Evolutionary conservation across 164 flowering plant species (phyloP).

Genomic region (Brasenia schreberi): DNA sequence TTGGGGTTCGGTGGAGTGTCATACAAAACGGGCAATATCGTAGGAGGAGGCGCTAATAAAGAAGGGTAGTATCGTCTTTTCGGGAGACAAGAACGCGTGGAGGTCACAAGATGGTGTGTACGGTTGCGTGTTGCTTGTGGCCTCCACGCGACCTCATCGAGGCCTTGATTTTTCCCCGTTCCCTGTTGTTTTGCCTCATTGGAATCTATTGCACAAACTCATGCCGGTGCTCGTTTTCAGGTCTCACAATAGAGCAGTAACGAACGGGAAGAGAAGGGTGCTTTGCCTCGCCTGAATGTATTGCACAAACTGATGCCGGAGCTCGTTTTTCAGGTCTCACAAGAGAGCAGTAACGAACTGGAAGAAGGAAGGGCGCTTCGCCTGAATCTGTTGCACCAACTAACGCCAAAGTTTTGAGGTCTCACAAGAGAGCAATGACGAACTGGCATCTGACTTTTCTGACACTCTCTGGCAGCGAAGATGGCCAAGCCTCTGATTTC

Average conservation of each 20-base stretch:
- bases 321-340: background rate
- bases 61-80: background rate
- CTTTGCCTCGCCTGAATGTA: too few relatives aligned
- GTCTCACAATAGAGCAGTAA: background rate
- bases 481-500: too few relatives aligned
- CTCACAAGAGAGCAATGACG: background rate
- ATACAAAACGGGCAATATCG: background rate
- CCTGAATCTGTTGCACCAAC: background rate
- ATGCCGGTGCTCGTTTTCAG: background rate
- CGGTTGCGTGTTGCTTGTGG: background rate
- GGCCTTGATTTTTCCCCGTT: background rate
- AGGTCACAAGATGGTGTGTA: background rate
- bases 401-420: background rate
- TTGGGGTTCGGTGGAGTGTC: too few relatives aligned
- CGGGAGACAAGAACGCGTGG: background rate
- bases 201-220: background rate
- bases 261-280: background rate
- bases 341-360: background rate
- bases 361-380: background rate
- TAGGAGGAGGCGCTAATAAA: background rate
- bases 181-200: too few relatives aligned
- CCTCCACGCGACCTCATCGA: background rate
- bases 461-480: too few relatives aligned
- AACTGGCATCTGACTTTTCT: too few relatives aligned
- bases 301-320: background rate